A percentile compares a stretch with the other conserved stretches of the same genome.
These are phyloP conservation scores for Sporothrix pseudoabietina DNA, from an alignment of 2,329 filamentous ascomycete species.

Conservation along the genomic window DNA sequence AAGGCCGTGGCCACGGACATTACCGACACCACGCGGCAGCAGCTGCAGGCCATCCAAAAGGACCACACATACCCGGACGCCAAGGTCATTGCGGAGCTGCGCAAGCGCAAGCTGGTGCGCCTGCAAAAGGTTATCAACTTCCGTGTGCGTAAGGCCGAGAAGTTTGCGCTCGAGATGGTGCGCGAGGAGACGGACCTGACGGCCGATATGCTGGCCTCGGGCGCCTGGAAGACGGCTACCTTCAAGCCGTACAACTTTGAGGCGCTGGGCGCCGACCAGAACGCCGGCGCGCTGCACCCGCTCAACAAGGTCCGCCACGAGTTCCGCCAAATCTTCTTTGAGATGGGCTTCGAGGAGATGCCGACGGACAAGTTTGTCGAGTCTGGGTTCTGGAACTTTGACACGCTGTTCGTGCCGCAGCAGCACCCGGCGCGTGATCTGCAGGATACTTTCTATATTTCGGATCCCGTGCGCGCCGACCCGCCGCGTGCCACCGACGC, in stretches of 20 bases:
- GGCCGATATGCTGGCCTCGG: slow-evolving; percentile 83
- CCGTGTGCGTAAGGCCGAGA: slow-evolving; percentile 79
- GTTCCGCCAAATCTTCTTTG: slow-evolving; percentile 98
- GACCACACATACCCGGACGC: slow-evolving; percentile 67
- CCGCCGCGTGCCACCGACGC: slow-evolving; percentile 60
- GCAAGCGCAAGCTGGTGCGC: slow-evolving; percentile 87
- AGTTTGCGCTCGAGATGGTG: slow-evolving; percentile 84
- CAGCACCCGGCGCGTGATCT: slow-evolving; percentile 97
- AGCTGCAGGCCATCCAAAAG: slow-evolving; percentile 72
- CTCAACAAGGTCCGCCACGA: slow-evolving; percentile 95
- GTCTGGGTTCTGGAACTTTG: slow-evolving; percentile 99
- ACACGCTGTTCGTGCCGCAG: slow-evolving; percentile 93
- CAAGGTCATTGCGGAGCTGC: slow-evolving; percentile 78
- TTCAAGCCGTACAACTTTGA: slow-evolving; percentile 69
- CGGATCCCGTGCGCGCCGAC: slow-evolving; percentile 79
- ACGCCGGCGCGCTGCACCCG: slow-evolving; percentile 64
- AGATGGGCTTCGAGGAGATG: slow-evolving; percentile 99
- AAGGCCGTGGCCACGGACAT: slow-evolving; percentile 68
- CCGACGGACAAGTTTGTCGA: slow-evolving; percentile 91
- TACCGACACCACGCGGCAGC: slow-evolving; percentile 74
- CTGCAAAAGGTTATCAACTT: slow-evolving; percentile 84
- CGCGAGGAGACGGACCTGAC: slow-evolving; percentile 96
- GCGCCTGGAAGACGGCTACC: slow-evolving; percentile 86
- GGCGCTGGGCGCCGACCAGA: slow-evolving; percentile 62
- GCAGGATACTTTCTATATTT: slow-evolving; percentile 96